Evolutionary conservation across 2,329 filamentous ascomycete species (phyloP).

Genomic region (Cercospora janseana): DNA sequence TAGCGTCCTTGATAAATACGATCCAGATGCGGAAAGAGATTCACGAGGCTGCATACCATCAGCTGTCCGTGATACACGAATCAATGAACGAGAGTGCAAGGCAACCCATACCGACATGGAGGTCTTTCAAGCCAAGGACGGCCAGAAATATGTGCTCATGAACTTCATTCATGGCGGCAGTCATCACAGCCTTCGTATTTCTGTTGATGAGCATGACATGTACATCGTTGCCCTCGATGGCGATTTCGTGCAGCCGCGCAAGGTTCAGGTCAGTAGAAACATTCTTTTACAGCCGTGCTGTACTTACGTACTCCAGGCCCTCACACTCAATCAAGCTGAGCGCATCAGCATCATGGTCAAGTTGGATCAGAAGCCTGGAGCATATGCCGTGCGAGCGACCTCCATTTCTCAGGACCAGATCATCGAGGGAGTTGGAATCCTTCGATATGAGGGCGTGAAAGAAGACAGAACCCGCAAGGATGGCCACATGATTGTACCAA

Average conservation of each 20-base stretch:
- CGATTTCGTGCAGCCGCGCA: conserved; percentile 25
- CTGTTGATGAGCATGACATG: conserved; percentile 26
- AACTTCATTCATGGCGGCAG: conserved; percentile 26
- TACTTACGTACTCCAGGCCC: background rate
- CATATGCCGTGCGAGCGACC: conserved; percentile 18
- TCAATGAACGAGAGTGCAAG: conserved; percentile 22
- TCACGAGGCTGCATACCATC: conserved; percentile 22
- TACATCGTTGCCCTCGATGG: conserved; percentile 27
- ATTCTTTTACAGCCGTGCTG: background rate
- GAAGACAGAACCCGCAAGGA: conserved; percentile 9
- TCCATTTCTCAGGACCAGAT: conserved; percentile 19
- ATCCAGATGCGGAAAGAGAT: conserved; percentile 12
- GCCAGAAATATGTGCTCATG: conserved; percentile 21
- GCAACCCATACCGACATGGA: conserved; percentile 22
- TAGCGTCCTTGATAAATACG: conserved; percentile 10
- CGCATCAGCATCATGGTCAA: conserved; percentile 22
- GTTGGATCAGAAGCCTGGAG: conserved; percentile 20
- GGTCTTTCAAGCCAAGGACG: conserved; percentile 20
- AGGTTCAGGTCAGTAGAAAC: conserved; percentile 15
- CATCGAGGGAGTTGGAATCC: conserved; percentile 19
- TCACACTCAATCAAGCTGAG: conserved; percentile 21
- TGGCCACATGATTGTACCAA: conserved; percentile 14
- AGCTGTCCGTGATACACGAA: conserved; percentile 15
- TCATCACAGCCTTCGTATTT: conserved; percentile 25
- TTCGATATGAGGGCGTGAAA: conserved; percentile 20